Conservation (phyloP, 352 stramenopile species). For the Globisporangium emineosum region DNA sequence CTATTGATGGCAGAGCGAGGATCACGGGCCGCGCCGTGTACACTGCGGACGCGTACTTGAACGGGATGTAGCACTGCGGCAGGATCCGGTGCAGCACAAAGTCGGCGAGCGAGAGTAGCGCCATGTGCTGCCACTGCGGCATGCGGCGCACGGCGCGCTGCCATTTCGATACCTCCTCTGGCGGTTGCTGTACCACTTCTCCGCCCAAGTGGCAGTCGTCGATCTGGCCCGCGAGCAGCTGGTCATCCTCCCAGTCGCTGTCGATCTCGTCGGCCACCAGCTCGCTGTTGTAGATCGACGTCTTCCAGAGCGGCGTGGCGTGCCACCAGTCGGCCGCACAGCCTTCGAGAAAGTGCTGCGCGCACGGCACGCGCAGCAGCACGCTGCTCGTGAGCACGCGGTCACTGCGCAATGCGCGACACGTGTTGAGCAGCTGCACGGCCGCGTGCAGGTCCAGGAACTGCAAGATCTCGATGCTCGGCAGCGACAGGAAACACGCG, state of each 20-base stretch:
- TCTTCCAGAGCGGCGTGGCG: constrained; percentile 38
- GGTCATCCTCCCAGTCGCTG: constrained; percentile 50
- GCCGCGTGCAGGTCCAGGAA: constrained; percentile 47
- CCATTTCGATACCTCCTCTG: constrained; percentile 19
- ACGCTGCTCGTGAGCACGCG: constrained; percentile 39
- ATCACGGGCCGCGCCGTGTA: constrained; percentile 52
- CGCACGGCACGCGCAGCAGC: constrained; percentile 43
- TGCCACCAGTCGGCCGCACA: constrained; percentile 59
- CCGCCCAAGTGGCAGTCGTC: constrained; percentile 37
- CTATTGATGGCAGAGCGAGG: constrained; percentile 31
- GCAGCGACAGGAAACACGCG: constrained; percentile 35
- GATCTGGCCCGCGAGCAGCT: constrained; percentile 21
- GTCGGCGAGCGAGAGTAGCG: constrained; percentile 46
- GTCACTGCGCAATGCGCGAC: constrained; percentile 34
- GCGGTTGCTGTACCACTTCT: neutral
- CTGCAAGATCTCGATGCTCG: constrained; percentile 35
- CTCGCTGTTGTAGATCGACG: constrained; percentile 19
- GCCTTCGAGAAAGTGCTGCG: constrained; percentile 51
- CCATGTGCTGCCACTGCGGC: constrained; percentile 47
- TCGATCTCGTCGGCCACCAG: constrained; percentile 28
- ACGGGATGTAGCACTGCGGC: constrained; percentile 57
- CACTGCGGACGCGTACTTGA: constrained; percentile 54
- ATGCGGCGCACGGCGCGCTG: constrained; percentile 34
- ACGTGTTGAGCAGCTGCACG: constrained; percentile 46
- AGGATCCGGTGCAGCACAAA: constrained; percentile 49